Conservation (phyloP, 2,329 filamentous ascomycete genomes). For the Verticillium nubilum region DNA sequence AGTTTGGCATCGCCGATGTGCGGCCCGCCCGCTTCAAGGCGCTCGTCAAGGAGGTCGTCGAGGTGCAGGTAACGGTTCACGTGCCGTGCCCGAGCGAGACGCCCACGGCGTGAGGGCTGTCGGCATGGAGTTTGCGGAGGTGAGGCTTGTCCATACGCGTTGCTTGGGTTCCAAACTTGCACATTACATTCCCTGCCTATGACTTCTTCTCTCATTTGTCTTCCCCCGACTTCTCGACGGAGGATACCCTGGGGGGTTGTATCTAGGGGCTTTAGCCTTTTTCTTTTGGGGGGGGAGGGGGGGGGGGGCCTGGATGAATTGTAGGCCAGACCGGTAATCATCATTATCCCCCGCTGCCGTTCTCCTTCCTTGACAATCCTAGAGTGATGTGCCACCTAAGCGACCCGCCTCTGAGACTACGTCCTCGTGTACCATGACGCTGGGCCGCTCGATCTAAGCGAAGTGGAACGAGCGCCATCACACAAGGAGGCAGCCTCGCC, state of each 20-base stretch:
- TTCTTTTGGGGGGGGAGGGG: too few species aligned
- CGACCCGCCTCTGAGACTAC: neutral
- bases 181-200: neutral
- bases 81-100: neutral
- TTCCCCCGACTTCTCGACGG: neutral
- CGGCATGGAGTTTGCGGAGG: neutral
- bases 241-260: neutral
- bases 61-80: neutral
- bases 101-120: neutral
- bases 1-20: slow-evolving; percentile 10
- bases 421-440: neutral
- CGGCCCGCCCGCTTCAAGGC: neutral
- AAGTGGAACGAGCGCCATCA: neutral
- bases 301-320: too few species aligned
- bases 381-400: too few species aligned
- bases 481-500: neutral
- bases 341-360: too few species aligned
- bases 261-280: neutral
- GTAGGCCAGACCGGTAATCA: too few species aligned
- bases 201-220: neutral
- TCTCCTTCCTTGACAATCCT: too few species aligned
- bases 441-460: neutral
- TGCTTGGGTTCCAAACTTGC: neutral
- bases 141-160: neutral
- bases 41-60: neutral